These are phyloP conservation scores for Begonia fuchsioides DNA, from an alignment of 306 rosid genomes.

Conservation along the genomic window DNA sequence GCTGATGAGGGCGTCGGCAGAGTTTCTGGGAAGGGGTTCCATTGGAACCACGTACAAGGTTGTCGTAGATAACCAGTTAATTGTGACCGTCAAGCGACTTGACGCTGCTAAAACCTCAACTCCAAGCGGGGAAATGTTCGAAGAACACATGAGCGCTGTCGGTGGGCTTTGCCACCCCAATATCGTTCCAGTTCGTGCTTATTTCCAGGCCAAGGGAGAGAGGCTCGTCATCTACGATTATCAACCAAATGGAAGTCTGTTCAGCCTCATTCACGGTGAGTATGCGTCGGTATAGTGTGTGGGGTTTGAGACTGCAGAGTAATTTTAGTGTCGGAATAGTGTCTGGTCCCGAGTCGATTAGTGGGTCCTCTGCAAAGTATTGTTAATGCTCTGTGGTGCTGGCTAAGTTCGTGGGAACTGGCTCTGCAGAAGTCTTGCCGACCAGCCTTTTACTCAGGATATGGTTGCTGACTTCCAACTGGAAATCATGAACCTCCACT, in stretches of 20 bases:
- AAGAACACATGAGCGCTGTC: constrained; percentile 51
- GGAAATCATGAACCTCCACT: too few species aligned
- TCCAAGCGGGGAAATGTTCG: constrained; percentile 38
- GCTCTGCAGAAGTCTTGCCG: constrained; percentile 4
- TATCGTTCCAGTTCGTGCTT: constrained; percentile 69
- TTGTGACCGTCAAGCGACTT: constrained; percentile 71
- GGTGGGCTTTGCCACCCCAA: constrained; percentile 65
- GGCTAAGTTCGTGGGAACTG: constrained; percentile 4
- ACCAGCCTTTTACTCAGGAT: background rate
- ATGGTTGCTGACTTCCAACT: too few species aligned
- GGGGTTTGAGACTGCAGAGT: too few species aligned
- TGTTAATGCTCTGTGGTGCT: background rate
- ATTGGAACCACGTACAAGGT: constrained; percentile 87
- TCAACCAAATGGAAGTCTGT: constrained; percentile 86
- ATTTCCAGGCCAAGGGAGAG: constrained; percentile 85
- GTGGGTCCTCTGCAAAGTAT: too few species aligned
- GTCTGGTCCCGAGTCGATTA: too few species aligned
- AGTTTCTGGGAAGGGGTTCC: constrained; percentile 72
- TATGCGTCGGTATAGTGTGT: background rate
- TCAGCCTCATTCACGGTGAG: constrained; percentile 77
- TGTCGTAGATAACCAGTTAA: constrained; percentile 45
- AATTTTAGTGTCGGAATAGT: too few species aligned
- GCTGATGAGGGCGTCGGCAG: constrained; percentile 88
- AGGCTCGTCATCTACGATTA: constrained; percentile 66
- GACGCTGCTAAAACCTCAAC: constrained; percentile 45